Percentiles rank a stretch among this genome's conserved stretches.
Conservation (phyloP, 768 basidiomycete genomes). For the Hericium erinaceus region DNA sequence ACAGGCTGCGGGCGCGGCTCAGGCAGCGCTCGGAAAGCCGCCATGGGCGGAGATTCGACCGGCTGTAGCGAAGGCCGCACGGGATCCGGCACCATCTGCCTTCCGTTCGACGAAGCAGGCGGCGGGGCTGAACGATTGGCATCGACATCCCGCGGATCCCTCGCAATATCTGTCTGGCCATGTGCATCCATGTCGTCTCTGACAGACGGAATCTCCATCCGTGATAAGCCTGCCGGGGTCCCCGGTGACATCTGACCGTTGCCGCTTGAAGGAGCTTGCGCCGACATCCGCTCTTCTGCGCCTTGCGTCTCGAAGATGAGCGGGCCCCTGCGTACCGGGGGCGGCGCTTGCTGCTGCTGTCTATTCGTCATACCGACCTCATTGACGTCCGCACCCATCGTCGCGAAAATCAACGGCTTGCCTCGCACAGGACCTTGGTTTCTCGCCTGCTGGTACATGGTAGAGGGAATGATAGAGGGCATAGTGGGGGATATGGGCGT, state of each 20-base stretch:
- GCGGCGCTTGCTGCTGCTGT: neutral
- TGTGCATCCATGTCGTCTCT: too few species aligned
- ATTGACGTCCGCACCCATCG: conserved; percentile 27
- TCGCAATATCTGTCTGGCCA: too few species aligned
- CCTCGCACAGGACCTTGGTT: conserved; percentile 23
- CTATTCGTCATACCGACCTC: conserved; percentile 3
- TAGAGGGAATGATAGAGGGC: neutral
- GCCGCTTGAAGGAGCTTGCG: neutral
- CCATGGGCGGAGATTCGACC: neutral
- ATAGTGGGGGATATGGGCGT: neutral
- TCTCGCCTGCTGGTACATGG: neutral
- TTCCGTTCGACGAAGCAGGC: too few species aligned
- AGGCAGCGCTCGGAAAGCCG: neutral
- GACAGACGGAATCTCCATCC: neutral
- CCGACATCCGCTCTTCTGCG: neutral
- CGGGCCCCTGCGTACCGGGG: neutral
- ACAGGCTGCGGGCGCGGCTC: neutral
- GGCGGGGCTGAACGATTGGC: too few species aligned
- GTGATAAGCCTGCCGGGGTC: neutral
- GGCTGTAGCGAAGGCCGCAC: too few species aligned
- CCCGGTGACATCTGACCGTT: neutral
- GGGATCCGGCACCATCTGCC: too few species aligned
- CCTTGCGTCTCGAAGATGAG: neutral
- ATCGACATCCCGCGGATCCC: too few species aligned
- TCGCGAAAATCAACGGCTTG: conserved; percentile 57